Base-by-base conservation (phyloP, 1,284 basidiomycete genomes). In the Malassezia nana region DNA sequence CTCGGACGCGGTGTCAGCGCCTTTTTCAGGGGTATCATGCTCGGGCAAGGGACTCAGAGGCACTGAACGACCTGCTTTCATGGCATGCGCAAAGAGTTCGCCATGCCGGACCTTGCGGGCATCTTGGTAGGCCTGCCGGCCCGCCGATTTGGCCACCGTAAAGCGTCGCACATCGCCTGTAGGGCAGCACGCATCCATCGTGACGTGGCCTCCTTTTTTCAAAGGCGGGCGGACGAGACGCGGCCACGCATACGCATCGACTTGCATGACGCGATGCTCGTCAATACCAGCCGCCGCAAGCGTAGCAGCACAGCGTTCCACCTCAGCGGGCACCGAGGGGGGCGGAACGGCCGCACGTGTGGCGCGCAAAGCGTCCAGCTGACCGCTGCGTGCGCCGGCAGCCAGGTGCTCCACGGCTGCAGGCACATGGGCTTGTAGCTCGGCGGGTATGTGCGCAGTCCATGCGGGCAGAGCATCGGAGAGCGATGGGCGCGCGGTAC, bases 61-160 rank as follows among this genome's bases (percentile, higher is more conserved):
- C 8, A 29, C 35, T 13, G 53, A 24, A 15, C 38, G 41, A 12
- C 53, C 22, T 2, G 18, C 30, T 0, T n/a, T 29, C n/a, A 50
- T 28, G 6, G 20, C 22, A 39, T 96, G 90, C 4, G 94, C 92
- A 76, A 94, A 96, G 10, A 89, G 78, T 73, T 98, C 94, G 10
- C 94, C 94, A 89, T 91, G 95, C 18, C 76, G 78, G 0, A 86
- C 82, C 76, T 96, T 96, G 41, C 92, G 83, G 1, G 91, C 90
- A 72, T 98, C 94, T 67, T 96, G 90, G 72, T 84, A 98, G 0
- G 83, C 81, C 70, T 96, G 91, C 73, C 89, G 91, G 7, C 91
- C 91, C 75, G 90, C 87, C 0, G 89, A 90, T 66, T 84, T 88
- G 2, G 91, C 84, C 39, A 94, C 83, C 2, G 86, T 94, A 74